Percentiles rank a stretch among this genome's conserved stretches.
Evolutionary conservation across 108 stramenopile genomes (phyloP).

Genomic region (Schizochytrium sp.): DNA sequence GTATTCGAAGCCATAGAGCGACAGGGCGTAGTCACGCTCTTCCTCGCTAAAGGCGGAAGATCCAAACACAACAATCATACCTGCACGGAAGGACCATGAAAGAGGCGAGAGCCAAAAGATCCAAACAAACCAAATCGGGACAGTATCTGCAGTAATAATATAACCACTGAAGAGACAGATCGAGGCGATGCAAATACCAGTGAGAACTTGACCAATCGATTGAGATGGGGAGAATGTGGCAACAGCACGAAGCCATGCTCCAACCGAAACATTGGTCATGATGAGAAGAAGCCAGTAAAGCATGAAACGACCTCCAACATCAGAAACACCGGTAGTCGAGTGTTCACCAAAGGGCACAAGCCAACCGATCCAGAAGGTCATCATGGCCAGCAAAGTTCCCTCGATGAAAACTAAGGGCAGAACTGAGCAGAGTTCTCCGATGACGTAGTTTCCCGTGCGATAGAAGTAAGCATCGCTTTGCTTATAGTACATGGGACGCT

Average conservation of each 20-base stretch:
- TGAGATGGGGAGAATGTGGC: slow-evolving; percentile 66
- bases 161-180: slow-evolving; percentile 10
- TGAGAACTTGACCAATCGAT: not conserved
- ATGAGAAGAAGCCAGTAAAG: not conserved
- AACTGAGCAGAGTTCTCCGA: not conserved
- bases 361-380: not conserved
- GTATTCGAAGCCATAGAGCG: not conserved
- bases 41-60: not conserved
- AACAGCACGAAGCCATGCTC: slow-evolving; percentile 54
- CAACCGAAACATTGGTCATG: slow-evolving; percentile 44
- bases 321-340: not conserved
- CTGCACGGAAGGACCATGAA: not conserved
- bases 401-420: not conserved
- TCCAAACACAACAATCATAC: not conserved
- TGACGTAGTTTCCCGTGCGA: slow-evolving; percentile 73
- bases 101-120: slow-evolving; percentile 48
- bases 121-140: not conserved
- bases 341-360: slow-evolving; percentile 12
- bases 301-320: not conserved
- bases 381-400: not conserved
- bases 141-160: not conserved
- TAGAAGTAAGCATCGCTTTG: slow-evolving; percentile 86
- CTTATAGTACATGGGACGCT: slow-evolving; percentile 86
- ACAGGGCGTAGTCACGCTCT: not conserved
- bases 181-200: not conserved